Base-by-base conservation (phyloP, 768 basidiomycete species). In the Kwoniella dendrophila region DNA sequence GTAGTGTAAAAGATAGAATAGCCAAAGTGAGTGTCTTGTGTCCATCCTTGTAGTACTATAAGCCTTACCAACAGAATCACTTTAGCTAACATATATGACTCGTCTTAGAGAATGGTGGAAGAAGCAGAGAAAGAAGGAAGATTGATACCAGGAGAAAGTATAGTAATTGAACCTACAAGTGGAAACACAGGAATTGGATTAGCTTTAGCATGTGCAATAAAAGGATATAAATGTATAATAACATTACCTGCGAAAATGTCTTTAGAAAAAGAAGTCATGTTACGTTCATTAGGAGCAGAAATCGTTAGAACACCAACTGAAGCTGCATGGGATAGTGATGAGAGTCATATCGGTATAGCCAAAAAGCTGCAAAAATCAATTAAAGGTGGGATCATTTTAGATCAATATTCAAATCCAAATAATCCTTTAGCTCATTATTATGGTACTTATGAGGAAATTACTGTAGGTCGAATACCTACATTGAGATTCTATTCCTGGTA, bases 321-420 rank as follows among this genome's bases (percentile, higher is more conserved):
- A 64, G 73, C 73, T 32, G 73, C 74, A 66, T 70, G 87, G 86
- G 89, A 96, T 73, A 87, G 92, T 1, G 88, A 90, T 14, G 88
- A 92, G 44, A 90, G 89, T 65, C 90, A 96, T 76, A 89, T 98
- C 86, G 90, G 91, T 90, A 87, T 96, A 63, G 95, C 95, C 12
- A 81, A 86, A 68, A 84, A 84, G 48, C 81, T 98, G 20, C 85
- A 88, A 67, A 83, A 85, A 50, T 85, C 88, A 75, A 94, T 93
- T 29, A 90, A 91, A 0, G 75, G 88, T 59, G 92, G 85, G 2
- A 84, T 99, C 72, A 96, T 98, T 68, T 84, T 99, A 10, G 90
- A 98, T 78, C 96, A 99, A 77, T 99, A 83, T 64, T 65, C 71
- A 11, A 82, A 82, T 66, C 69, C 72, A 26, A 88, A 93, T 74